Evolutionary conservation across 2,329 filamentous ascomycete genomes (phyloP).

Genomic region (Westerdykella ornata): DNA sequence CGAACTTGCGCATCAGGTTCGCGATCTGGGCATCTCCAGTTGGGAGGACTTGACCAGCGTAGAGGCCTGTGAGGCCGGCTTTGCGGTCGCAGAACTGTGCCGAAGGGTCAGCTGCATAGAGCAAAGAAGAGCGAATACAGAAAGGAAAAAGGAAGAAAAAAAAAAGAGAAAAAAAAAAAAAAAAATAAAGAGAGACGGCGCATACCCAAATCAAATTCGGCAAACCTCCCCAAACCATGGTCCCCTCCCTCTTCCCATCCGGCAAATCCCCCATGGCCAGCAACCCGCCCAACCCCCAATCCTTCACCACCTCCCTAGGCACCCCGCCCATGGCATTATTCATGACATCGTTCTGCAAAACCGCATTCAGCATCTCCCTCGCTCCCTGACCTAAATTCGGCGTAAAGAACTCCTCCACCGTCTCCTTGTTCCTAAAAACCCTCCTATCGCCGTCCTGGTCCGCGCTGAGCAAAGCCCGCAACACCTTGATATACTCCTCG

Average conservation of each 20-base stretch:
- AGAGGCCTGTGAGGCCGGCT: slow-evolving; percentile 26
- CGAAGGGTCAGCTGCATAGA: slow-evolving; percentile 3
- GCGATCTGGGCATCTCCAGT: slow-evolving; percentile 21
- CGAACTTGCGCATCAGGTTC: slow-evolving; percentile 14
- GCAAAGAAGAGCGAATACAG: too few relatives aligned
- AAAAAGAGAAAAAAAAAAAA: too few relatives aligned
- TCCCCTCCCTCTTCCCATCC: slow-evolving; percentile 20
- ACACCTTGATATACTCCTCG: slow-evolving; percentile 28
- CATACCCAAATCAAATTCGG: slow-evolving; percentile 32
- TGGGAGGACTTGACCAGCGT: slow-evolving; percentile 25
- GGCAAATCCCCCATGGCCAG: slow-evolving; percentile 15
- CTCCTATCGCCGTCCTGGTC: slow-evolving; percentile 23
- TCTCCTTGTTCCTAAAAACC: slow-evolving; percentile 18
- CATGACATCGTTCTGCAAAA: slow-evolving; percentile 21
- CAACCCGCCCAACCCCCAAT: slow-evolving; percentile 31
- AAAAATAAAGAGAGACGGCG: not conserved
- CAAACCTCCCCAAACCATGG: slow-evolving; percentile 30
- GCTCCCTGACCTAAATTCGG: slow-evolving; percentile 22
- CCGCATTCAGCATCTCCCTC: slow-evolving; percentile 24
- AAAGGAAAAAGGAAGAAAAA: not conserved
- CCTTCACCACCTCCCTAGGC: slow-evolving; percentile 10
- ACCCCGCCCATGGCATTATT: slow-evolving; percentile 24
- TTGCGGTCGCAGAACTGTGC: slow-evolving; percentile 29
- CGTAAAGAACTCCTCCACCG: slow-evolving; percentile 25
- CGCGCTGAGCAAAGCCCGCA: slow-evolving; percentile 20